Evolutionary conservation across 192 early-diverging fungal species (phyloP).

Genomic region (Haplosporangium gracile): DNA sequence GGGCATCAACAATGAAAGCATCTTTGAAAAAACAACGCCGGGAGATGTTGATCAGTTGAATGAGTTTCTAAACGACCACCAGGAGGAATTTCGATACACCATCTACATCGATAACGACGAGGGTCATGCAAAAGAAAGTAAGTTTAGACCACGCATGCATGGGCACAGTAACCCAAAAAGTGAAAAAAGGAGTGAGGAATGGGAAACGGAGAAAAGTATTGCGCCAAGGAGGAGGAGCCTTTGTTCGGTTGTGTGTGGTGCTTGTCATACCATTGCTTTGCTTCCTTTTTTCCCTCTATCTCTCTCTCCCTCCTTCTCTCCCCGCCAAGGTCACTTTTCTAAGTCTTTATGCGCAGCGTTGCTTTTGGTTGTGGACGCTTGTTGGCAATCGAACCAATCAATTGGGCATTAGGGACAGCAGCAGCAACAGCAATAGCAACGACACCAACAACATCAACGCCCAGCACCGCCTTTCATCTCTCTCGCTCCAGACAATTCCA

Average conservation of each 20-base stretch:
- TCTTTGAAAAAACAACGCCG: conserved; percentile 33
- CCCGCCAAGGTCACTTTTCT: too few relatives aligned
- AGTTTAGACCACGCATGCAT: conserved; percentile 6
- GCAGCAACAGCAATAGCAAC: background rate
- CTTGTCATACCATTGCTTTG: too few relatives aligned
- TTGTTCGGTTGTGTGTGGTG: too few relatives aligned
- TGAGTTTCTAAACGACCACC: conserved; percentile 23
- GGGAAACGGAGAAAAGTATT: background rate
- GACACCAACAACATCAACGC: background rate
- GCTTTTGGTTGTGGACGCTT: too few relatives aligned
- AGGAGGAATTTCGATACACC: conserved; percentile 43
- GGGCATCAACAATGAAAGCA: conserved; percentile 54
- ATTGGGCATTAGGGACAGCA: background rate
- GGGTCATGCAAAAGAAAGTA: conserved; percentile 51
- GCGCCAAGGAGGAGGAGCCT: background rate
- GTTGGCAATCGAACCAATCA: background rate
- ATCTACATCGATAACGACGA: conserved; percentile 37
- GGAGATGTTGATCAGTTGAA: conserved; percentile 6
- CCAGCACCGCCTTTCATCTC: background rate
- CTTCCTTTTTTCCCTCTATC: background rate
- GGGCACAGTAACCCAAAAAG: too few relatives aligned
- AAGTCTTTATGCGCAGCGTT: background rate
- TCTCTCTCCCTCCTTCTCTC: background rate
- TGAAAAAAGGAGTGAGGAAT: background rate
- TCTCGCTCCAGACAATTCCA: background rate